phyloP scores from a whole-genome alignment of 139 green algal genomes.

The Edaphochlamys debaryana region DNA sequence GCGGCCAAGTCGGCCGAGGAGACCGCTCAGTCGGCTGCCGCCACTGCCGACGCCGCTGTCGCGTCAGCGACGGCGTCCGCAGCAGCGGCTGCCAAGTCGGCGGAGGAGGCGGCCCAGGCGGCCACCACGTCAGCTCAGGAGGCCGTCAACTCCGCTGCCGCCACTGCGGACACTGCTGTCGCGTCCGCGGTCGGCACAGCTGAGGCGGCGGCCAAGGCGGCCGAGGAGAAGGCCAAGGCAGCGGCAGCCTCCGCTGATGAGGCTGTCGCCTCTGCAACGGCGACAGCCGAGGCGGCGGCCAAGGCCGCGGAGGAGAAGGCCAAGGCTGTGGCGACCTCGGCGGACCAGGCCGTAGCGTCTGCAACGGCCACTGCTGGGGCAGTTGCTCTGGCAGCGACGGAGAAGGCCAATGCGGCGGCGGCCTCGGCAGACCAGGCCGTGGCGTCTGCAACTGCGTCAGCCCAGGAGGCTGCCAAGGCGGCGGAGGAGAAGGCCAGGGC shows the following conservation, averaged over 20 bases:
- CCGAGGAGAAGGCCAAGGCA: not conserved
- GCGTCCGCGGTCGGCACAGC: not conserved
- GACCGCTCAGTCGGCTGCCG: too few relatives aligned
- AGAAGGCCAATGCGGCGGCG: not conserved
- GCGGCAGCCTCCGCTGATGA: not conserved
- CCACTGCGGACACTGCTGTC: not conserved
- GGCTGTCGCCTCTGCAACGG: too few relatives aligned
- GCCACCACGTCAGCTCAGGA: not conserved
- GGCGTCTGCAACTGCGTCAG: not conserved
- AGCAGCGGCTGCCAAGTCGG: too few relatives aligned
- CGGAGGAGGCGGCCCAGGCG: not conserved
- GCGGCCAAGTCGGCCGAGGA: too few relatives aligned
- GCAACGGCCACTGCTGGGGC: not conserved
- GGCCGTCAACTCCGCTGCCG: not conserved
- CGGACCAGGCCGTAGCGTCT: not conserved
- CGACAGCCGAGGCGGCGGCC: not conserved
- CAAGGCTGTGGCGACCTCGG: not conserved
- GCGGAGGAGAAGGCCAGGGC: not conserved
- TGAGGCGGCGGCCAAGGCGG: not conserved
- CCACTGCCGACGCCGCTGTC: too few relatives aligned
- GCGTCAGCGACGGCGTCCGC: too few relatives aligned
- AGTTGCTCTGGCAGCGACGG: not conserved
- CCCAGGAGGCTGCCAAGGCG: not conserved
- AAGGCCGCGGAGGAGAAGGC: not conserved
- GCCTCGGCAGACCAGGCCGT: not conserved